Evolutionary conservation across 2,329 filamentous ascomycete genomes (phyloP).

Genomic region (Xylariaceae sp.): DNA sequence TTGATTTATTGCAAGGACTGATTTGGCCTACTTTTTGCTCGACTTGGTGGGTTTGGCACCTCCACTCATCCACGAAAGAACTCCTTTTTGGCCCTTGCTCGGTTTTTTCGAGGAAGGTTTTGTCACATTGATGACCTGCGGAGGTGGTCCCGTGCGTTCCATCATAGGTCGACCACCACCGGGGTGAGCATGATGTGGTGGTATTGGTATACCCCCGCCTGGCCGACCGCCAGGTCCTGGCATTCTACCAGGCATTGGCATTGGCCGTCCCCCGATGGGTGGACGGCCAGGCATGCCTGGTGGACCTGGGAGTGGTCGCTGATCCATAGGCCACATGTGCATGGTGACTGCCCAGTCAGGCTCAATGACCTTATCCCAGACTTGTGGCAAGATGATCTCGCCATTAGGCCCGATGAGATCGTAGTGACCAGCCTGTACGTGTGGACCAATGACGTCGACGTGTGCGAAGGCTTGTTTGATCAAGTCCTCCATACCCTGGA

Average conservation of each 20-base stretch:
- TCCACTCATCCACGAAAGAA: slow-evolving; percentile 35
- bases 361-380: slow-evolving; percentile 80
- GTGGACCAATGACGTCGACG: slow-evolving; percentile 71
- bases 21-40: slow-evolving; percentile 32
- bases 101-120: slow-evolving; percentile 25
- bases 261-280: neutral
- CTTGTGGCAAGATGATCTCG: slow-evolving; percentile 76
- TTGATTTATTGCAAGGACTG: neutral
- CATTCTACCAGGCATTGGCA: slow-evolving; percentile 2
- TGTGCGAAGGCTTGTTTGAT: slow-evolving; percentile 82
- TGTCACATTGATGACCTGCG: slow-evolving; percentile 27
- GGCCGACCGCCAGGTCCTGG: neutral
- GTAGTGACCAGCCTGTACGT: slow-evolving; percentile 76
- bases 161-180: neutral
- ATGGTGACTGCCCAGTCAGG: slow-evolving; percentile 72
- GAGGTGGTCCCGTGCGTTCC: neutral
- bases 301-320: slow-evolving; percentile 12
- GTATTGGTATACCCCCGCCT: slow-evolving; percentile 7
- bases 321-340: slow-evolving; percentile 61
- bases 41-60: slow-evolving; percentile 25
- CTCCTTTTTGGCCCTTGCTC: slow-evolving; percentile 25
- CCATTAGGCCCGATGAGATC: slow-evolving; percentile 76
- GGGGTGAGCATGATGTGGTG: slow-evolving; percentile 3
- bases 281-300: slow-evolving; percentile 5
- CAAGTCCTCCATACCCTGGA: slow-evolving; percentile 78